A percentile compares a stretch with the other conserved stretches of the same genome.
These are phyloP conservation scores for Cyathus striatus DNA, from an alignment of 768 basidiomycete species.

Conservation along the genomic window DNA sequence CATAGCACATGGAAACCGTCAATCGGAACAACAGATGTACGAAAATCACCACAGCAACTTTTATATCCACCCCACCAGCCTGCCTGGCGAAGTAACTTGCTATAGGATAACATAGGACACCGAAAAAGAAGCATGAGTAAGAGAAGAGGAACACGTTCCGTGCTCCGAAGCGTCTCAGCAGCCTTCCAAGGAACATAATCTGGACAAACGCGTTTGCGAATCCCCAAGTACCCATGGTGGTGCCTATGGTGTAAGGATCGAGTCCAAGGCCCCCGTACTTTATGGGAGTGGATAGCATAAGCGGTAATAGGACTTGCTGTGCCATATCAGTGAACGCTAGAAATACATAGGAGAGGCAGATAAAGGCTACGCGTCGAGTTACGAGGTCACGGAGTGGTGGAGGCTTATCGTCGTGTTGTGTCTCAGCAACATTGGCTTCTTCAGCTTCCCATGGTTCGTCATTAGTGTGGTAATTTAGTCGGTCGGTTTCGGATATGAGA, in stretches of 20 bases:
- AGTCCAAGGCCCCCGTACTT: conserved; percentile 63
- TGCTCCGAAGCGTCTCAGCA: conserved; percentile 50
- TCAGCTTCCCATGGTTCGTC: not conserved
- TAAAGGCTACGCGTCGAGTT: conserved; percentile 21
- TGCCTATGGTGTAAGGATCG: conserved; percentile 56
- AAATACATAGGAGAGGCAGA: conserved; percentile 24
- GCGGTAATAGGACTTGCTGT: conserved; percentile 29
- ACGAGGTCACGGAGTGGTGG: conserved; percentile 18
- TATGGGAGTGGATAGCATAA: conserved; percentile 54
- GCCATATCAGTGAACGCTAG: conserved; percentile 35
- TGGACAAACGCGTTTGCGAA: conserved; percentile 48
- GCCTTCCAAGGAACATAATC: conserved; percentile 41
- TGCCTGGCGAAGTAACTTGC: conserved; percentile 26
- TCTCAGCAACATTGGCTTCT: not conserved
- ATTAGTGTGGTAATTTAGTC: not conserved
- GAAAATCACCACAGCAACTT: conserved; percentile 22
- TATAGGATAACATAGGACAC: conserved; percentile 26
- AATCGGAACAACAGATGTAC: conserved; percentile 24
- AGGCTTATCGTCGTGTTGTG: conserved; percentile 7
- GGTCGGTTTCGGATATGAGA: not conserved
- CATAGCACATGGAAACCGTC: conserved; percentile 24
- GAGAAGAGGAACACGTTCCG: conserved; percentile 41
- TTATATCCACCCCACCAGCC: conserved; percentile 25
- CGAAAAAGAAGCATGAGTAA: conserved; percentile 16
- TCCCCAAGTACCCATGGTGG: conserved; percentile 44